Conservation (phyloP, 2,329 filamentous ascomycete species). For the Gnomoniopsis sp. region DNA sequence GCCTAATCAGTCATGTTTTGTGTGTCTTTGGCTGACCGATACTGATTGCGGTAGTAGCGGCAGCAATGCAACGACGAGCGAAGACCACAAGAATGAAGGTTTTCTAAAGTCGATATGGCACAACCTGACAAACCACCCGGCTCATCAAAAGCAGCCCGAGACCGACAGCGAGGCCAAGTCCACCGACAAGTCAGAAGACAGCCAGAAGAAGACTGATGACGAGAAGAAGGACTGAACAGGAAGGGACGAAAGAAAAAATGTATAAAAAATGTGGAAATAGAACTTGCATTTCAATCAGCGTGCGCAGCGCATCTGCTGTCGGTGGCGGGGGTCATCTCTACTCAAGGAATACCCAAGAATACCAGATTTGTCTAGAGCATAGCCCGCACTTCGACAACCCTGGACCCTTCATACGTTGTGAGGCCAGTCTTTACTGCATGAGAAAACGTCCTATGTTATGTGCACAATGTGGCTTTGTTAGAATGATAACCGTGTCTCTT, state of each 20-base stretch:
- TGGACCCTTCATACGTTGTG: background rate
- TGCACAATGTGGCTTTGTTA: too few species aligned
- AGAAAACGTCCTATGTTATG: background rate
- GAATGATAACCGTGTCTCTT: too few species aligned
- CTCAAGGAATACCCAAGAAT: background rate
- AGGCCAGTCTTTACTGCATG: background rate
- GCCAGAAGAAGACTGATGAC: slow-evolving; percentile 1
- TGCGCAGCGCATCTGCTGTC: background rate
- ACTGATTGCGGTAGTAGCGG: background rate
- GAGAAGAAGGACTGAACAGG: slow-evolving; percentile 16
- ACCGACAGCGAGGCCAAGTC: slow-evolving; percentile 20
- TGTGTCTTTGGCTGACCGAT: background rate
- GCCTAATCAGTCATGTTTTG: slow-evolving; percentile 7
- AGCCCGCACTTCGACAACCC: background rate
- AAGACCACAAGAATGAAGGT: slow-evolving; percentile 73
- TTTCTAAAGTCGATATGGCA: slow-evolving; percentile 95
- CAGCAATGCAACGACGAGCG: slow-evolving; percentile 16
- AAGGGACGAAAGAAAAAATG: background rate
- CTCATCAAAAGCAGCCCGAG: slow-evolving; percentile 41
- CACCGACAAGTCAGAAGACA: background rate
- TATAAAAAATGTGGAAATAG: background rate
- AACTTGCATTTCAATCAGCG: background rate
- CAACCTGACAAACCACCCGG: slow-evolving; percentile 74
- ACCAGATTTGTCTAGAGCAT: background rate
- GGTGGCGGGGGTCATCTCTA: background rate